Evolutionary conservation across 140 eudicot species (phyloP).

Genomic region (Stevia rebaudiana): DNA sequence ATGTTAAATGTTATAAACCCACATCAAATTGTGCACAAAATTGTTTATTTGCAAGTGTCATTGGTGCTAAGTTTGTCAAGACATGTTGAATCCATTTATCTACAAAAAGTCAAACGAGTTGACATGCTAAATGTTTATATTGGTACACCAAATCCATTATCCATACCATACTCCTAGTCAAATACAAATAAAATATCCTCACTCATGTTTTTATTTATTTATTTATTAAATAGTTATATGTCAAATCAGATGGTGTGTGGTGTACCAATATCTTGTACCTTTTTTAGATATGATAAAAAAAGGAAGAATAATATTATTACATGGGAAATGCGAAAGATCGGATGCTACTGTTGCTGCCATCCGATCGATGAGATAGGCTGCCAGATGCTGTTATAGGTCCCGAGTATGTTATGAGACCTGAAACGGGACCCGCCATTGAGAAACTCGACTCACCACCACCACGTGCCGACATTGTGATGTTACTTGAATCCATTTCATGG

Average conservation of each 20-base stretch:
- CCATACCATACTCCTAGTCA: no score
- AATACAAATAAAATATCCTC: no score
- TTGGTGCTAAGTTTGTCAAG: no score
- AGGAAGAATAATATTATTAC: slow-evolving; percentile 31
- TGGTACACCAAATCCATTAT: no score
- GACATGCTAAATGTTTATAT: no score
- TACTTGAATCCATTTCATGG: slow-evolving; percentile 20
- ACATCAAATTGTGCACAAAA: not conserved
- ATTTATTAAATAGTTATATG: no score
- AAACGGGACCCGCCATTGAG: slow-evolving; percentile 29
- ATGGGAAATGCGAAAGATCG: slow-evolving; percentile 85
- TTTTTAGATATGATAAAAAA: not conserved
- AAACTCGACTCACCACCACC: slow-evolving; percentile 41
- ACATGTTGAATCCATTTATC: not conserved
- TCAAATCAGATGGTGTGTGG: no score
- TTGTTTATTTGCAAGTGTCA: not conserved
- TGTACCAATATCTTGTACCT: no score
- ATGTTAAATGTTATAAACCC: not conserved
- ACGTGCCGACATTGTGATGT: not conserved
- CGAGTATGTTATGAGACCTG: slow-evolving; percentile 35
- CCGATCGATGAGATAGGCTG: slow-evolving; percentile 56
- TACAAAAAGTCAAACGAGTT: not conserved
- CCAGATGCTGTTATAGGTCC: slow-evolving; percentile 54
- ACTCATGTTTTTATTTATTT: no score
- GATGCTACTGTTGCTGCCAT: slow-evolving; percentile 1